Evolutionary conservation across 371 early-diverging fungal genomes (phyloP).

Genomic region (Mucor saturninus): DNA sequence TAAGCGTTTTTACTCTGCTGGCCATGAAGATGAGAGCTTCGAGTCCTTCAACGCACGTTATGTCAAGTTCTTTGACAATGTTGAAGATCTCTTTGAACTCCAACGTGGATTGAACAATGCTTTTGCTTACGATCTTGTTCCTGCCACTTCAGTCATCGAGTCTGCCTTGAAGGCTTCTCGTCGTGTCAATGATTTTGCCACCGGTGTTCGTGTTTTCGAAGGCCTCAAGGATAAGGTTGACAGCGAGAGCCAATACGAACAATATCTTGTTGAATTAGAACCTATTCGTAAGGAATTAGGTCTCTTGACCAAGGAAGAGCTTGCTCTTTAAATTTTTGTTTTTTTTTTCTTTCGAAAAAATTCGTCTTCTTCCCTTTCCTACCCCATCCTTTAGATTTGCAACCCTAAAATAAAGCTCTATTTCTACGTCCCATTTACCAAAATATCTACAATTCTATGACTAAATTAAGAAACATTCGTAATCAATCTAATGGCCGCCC

Average conservation of each 20-base stretch:
- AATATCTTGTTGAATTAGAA: conserved; percentile 84
- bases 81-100: conserved; percentile 94
- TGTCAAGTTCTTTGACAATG: conserved; percentile 86
- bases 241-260: conserved; percentile 80
- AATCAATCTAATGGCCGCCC: not conserved
- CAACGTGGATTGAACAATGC: conserved; percentile 96
- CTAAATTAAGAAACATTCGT: not conserved
- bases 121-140: conserved; percentile 94
- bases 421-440: not conserved
- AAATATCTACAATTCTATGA: no score
- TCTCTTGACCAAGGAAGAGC: conserved; percentile 83
- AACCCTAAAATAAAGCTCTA: not conserved
- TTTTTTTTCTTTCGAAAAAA: not conserved
- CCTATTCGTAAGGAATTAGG: conserved; percentile 87
- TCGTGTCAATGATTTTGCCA: conserved; percentile 90
- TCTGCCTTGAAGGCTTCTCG: conserved; percentile 88
- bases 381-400: not conserved
- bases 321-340: conserved; percentile 57
- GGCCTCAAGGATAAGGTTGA: conserved; percentile 89
- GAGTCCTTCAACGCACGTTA: conserved; percentile 82
- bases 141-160: conserved; percentile 83
- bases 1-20: conserved; percentile 66
- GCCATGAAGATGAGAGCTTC: conserved; percentile 76
- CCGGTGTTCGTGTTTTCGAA: conserved; percentile 92
- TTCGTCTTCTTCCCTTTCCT: not conserved